Base-by-base conservation (phyloP, 2,329 filamentous ascomycete species). In the Sarocladium strictum region DNA sequence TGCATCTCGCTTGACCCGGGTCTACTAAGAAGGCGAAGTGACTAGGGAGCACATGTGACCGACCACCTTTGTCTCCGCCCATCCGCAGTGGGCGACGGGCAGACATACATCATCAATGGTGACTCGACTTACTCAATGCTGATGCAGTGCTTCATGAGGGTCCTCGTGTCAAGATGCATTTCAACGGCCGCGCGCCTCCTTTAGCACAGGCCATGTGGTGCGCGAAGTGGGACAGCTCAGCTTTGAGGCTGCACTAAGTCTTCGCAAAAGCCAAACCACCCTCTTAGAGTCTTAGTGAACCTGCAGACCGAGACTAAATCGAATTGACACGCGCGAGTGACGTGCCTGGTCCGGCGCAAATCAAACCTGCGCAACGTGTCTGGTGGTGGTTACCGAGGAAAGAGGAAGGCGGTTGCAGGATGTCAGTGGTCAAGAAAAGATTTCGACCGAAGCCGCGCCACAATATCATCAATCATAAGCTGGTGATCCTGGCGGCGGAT, bases 221-320 rank as follows among this genome's bases (percentile, higher is more conserved):
- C n/a, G 14, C 43, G 9, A 35, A 51, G 47, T 51, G 47, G 47
- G 47, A 51, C 47, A 51, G 21, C 47, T 51, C 47, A 51, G 47
- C 47, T 51, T 51, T 51, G 47, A 51, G 47, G 47, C 47, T 51
- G 27, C 47, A 51, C 47, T 51, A 51, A 47, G 27, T 27, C 21
- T 15, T 27, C 43, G 7, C 23, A 5, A 27, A 29, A 24, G 17
- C 24, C 6, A 17, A 47, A n/a, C n/a, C 40, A 17, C 9, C 12
- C 11, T 7, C 5, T 11, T n/a, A n/a, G n/a, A n/a, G n/a, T n/a
- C n/a, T 35, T 32, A 35, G 29, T 21, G 47, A 51, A 11, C 27
- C 35, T 23, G 9, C 6, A 9, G 3, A 51, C 17, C 27, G 21
- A n/a, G 10, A 35, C 26, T 35, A 19, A 21, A 33, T 27, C 23